Evolutionary conservation across 352 stramenopile species (phyloP).

Genomic region (Phytophthora pinifolia): DNA sequence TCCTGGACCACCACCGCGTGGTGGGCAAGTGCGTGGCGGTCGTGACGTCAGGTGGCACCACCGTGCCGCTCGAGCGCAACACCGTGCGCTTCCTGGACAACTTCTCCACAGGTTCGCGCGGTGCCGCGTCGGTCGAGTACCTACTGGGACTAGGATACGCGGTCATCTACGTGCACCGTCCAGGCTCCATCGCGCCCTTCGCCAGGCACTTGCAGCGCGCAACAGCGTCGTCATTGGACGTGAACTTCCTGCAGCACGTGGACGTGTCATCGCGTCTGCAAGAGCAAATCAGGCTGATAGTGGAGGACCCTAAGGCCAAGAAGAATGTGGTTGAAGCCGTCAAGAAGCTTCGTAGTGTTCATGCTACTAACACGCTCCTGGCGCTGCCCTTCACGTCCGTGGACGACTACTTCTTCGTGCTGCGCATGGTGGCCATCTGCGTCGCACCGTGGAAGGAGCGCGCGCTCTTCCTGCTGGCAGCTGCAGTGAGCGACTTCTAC

Average conservation of each 20-base stretch:
- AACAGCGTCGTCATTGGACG: constrained; percentile 57
- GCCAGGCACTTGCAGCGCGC: constrained; percentile 64
- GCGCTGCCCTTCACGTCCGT: constrained; percentile 94
- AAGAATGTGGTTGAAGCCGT: constrained; percentile 53
- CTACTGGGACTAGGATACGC: constrained; percentile 94
- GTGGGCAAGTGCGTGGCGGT: constrained; percentile 88
- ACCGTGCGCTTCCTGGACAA: constrained; percentile 98
- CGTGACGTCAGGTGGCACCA: constrained; percentile 96
- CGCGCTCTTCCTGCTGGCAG: constrained; percentile 93
- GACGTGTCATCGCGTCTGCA: constrained; percentile 18
- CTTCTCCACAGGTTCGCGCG: constrained; percentile 94
- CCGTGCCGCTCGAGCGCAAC: constrained; percentile 94
- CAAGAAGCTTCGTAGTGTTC: constrained; percentile 43
- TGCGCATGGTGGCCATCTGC: constrained; percentile 79
- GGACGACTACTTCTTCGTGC: constrained; percentile 95
- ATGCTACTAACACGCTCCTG: constrained; percentile 62
- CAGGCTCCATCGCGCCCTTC: constrained; percentile 87
- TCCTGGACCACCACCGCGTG: constrained; percentile 63
- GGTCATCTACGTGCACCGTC: constrained; percentile 96
- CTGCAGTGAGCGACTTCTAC: constrained; percentile 99
- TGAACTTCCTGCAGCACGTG: constrained; percentile 70
- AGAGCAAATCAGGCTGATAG: constrained; percentile 36
- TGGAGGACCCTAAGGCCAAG: constrained; percentile 41
- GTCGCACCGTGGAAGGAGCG: constrained; percentile 62
- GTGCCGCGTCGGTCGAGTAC: constrained; percentile 85